Evolutionary conservation across 148 eudicot genomes (phyloP).

Genomic region (Hydrangea macrophylla): DNA sequence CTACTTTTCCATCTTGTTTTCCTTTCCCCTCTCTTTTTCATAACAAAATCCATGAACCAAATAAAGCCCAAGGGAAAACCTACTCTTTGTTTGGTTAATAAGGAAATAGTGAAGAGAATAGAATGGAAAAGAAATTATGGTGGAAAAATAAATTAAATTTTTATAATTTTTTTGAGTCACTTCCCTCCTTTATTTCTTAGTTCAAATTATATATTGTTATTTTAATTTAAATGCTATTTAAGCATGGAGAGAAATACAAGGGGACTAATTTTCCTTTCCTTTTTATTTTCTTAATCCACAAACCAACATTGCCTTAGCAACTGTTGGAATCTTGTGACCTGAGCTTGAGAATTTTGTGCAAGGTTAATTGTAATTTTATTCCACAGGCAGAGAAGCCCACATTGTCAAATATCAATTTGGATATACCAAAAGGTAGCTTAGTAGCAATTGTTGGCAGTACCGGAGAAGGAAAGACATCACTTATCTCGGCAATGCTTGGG

Average conservation of each 20-base stretch:
- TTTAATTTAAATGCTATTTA: no score
- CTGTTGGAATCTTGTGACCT: neutral
- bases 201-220: neutral
- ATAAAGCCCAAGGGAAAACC: no score
- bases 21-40: no score
- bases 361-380: neutral
- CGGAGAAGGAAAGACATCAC: slow-evolving; percentile 97
- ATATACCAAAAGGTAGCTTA: slow-evolving; percentile 77
- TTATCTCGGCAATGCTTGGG: slow-evolving; percentile 96
- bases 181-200: neutral
- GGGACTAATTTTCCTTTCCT: neutral
- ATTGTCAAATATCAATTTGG: slow-evolving; percentile 69
- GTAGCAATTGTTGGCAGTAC: slow-evolving; percentile 93
- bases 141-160: no score
- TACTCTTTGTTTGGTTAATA: no score
- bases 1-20: no score
- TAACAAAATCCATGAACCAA: no score
- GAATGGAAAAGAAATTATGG: no score
- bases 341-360: neutral
- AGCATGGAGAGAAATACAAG: no score
- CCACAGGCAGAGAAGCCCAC: slow-evolving; percentile 76
- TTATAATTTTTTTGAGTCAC: neutral
- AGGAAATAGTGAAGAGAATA: no score
- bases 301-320: no score
- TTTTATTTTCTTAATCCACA: neutral